Base-by-base conservation (phyloP, 192 early-diverging fungal species). In the Phycomyces nitens region DNA sequence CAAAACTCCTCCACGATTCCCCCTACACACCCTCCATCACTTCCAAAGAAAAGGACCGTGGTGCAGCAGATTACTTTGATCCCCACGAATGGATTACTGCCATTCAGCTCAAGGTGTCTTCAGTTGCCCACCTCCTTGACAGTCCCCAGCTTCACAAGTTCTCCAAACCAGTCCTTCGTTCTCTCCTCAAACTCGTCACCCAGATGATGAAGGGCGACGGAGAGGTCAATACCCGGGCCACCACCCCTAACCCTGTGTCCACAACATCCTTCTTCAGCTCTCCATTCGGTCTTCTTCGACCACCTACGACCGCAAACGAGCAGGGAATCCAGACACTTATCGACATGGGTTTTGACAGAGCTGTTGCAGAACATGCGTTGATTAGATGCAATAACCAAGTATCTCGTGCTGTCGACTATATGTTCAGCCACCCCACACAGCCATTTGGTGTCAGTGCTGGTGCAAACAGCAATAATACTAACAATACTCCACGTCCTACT, bases 341-440 rank as follows among this genome's bases (percentile, higher is more conserved):
- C 14, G 87, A 91, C 22, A 93, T 98, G 93, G 96, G 96, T 0
- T 98, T 96, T 69, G 75, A 88, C 4, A 79, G 87, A 11, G 75
- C 78, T 18, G 88, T 87, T 10, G 92, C 94, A 1, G 91, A 90
- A 65, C 77, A 72, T 21, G 94, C 94, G 5, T 70, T 98, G 29
- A 77, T 86, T 26, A 84, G 92, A 1, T 88, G 84, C 56, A 78
- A 74, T n/a, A 91, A 91, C 62, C 89, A 89, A 56, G 74, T 96
- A 5, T 79, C 79, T 18, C 79, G 91, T 16, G 96, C 96, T 0
- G 86, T 92, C 0, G 92, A 98, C 27, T 94, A 94, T 56, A 69
- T 98, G 24, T 66, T 97, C 5, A 86, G 81, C 11, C 84, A 93
- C 62, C 89, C 86, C 21, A 66, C 34, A 51, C 60, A 56, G 53